Conservation (phyloP, 2,329 filamentous ascomycete species). For the Dendrostoma leiphaemia region DNA sequence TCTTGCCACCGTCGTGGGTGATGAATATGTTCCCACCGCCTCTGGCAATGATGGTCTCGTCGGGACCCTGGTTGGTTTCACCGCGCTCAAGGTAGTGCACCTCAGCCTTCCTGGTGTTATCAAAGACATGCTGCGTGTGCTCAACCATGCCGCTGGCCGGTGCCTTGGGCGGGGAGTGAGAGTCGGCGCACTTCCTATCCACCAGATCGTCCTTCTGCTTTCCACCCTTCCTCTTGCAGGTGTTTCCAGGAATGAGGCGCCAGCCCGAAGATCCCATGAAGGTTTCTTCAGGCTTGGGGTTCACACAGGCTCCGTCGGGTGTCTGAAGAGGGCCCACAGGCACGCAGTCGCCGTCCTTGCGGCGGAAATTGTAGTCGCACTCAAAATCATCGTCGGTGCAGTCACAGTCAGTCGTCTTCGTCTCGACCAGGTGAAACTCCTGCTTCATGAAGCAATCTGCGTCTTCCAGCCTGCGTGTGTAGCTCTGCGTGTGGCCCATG, state of each 20-base stretch:
- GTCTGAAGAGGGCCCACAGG: conserved; percentile 59
- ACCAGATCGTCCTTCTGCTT: conserved; percentile 69
- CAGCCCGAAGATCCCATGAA: conserved; percentile 89
- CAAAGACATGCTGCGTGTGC: conserved; percentile 60
- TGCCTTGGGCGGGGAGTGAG: conserved; percentile 42
- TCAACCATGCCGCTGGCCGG: conserved; percentile 67
- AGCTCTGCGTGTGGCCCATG: conserved; percentile 95
- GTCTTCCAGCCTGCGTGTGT: conserved; percentile 78
- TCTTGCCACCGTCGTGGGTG: conserved; percentile 84
- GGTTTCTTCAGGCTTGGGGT: conserved; percentile 60
- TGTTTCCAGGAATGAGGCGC: conserved; percentile 83
- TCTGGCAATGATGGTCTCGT: conserved; percentile 69
- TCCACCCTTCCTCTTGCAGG: conserved; percentile 61
- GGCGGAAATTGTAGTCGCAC: conserved; percentile 89
- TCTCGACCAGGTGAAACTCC: conserved; percentile 76
- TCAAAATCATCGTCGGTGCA: conserved; percentile 88
- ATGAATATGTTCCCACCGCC: conserved; percentile 63
- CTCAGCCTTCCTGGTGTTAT: conserved; percentile 49
- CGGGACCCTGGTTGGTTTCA: conserved; percentile 57
- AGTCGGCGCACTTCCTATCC: conserved; percentile 73
- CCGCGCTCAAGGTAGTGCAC: conserved; percentile 78
- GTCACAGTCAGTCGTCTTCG: conserved; percentile 71
- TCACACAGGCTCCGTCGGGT: conserved; percentile 72
- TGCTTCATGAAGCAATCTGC: conserved; percentile 86
- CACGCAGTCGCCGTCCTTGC: conserved; percentile 68